phyloP scores from a whole-genome alignment of 73 alveolate genomes.

The Tetrahymena elliotti region DNA sequence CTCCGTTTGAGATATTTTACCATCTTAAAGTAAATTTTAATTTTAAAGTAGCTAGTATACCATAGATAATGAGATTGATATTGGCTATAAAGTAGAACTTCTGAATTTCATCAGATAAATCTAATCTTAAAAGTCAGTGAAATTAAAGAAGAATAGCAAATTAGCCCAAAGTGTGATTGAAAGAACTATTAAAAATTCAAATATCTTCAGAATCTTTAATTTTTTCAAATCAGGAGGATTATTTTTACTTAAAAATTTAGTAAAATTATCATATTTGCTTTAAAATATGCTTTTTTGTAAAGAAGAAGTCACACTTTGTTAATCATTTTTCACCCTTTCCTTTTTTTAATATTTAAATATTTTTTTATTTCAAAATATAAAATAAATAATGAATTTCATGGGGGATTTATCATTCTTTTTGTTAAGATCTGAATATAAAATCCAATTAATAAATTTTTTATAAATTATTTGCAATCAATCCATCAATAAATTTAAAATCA shows the following conservation, averaged over 20 bases:
- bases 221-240: background rate
- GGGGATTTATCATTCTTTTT: no score
- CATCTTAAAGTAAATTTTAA: background rate
- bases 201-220: background rate
- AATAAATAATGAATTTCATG: no score
- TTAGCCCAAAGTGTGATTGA: background rate
- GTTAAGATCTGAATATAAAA: no score
- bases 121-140: background rate
- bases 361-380: background rate
- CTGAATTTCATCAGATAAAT: background rate
- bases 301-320: background rate
- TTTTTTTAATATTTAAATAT: background rate
- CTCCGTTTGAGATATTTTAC: background rate
- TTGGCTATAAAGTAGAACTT: background rate
- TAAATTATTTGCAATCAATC: no score
- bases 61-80: background rate
- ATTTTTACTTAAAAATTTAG: background rate
- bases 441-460: no score
- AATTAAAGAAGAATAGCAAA: background rate
- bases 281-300: background rate
- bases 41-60: background rate
- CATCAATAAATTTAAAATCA: no score
- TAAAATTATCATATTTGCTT: background rate
- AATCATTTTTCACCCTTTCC: background rate
- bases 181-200: background rate